Evolutionary conservation across 2,329 filamentous ascomycete species (phyloP), one percentile per base, ranked within the genome.

Genomic region (Colletotrichum salicis): DNA sequence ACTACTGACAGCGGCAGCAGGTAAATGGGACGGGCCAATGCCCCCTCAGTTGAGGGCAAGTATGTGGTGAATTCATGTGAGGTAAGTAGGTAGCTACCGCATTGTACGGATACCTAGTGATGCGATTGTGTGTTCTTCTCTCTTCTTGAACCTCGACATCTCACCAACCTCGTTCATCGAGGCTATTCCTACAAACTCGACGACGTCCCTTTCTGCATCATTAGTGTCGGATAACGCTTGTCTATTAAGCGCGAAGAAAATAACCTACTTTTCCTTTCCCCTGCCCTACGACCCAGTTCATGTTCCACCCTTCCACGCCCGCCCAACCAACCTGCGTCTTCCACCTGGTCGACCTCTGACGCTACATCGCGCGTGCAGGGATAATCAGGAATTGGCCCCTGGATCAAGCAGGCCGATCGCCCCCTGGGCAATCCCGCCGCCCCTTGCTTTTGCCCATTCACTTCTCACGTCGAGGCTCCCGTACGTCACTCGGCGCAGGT

Each of bases 311-410:
- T 54, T 22, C 56, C 41, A 27, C 12, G 29, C 41, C 61, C 61
- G n/a, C 48, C 69, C 56, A 64, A 69, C 64, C 45, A 62, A 54
- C 59, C 69, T 64, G 69, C 70, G 59, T 59, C 64, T 66, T 59
- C 56, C 41, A 66, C 59, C 63, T 66, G 57, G 57, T 15, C 48
- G 10, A 37, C 60, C 64, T 68, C 69, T 73, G 69, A 73, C 71
- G 60, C 71, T 73, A 62, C 62, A 54, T 57, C 51, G 60, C 67
- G 52, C 22, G 41, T 56, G 63, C 71, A 73, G 71, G 69, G 69
- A 72, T 73, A 69, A 72, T 72, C 71, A 72, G 64, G 64, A 52
- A 72, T 68, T 68, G 69, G 61, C 61, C 63, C 71, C 71, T 69
- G 69, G 71, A 71, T 65, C 69, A 64, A 59, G 52, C 60, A 64